Conservation (phyloP, 805 yeast genomes). For the Lachancea nothofagi region DNA sequence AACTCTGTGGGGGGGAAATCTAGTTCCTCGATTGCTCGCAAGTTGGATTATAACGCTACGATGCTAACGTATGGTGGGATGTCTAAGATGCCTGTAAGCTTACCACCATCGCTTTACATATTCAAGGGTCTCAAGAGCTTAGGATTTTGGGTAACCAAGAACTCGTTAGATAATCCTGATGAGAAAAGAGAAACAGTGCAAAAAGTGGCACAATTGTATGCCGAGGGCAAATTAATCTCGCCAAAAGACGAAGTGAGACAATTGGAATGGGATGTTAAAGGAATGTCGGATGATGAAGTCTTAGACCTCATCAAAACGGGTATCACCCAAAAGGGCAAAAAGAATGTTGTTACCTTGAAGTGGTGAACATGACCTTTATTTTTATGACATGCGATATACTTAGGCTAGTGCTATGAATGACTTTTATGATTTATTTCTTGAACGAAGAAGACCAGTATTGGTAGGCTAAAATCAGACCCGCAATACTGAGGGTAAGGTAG, state of each 20-base stretch:
- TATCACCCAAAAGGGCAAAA: conserved; percentile 34
- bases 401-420: no score
- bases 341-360: conserved; percentile 28
- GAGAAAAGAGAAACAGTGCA: conserved; percentile 51
- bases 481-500: conserved; percentile 23
- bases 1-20: conserved; percentile 94
- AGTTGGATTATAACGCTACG: conserved; percentile 65
- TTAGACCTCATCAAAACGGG: conserved; percentile 41
- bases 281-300: conserved; percentile 37
- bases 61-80: conserved; percentile 94
- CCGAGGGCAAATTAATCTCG: conserved; percentile 51
- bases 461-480: conserved; percentile 21
- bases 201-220: conserved; percentile 52
- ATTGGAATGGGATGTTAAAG: conserved; percentile 31
- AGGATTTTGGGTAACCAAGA: conserved; percentile 91
- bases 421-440: not conserved
- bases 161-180: conserved; percentile 54
- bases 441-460: conserved; percentile 8
- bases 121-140: conserved; percentile 80
- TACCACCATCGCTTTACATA: conserved; percentile 84
- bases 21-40: conserved; percentile 75
- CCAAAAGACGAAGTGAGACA: conserved; percentile 40
- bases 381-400: conserved; percentile 7
- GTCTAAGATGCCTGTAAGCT: conserved; percentile 91
- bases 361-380: conserved; percentile 18